Conservation (phyloP, 495 filamentous ascomycete genomes). For the Daldinia loculata region DNA sequence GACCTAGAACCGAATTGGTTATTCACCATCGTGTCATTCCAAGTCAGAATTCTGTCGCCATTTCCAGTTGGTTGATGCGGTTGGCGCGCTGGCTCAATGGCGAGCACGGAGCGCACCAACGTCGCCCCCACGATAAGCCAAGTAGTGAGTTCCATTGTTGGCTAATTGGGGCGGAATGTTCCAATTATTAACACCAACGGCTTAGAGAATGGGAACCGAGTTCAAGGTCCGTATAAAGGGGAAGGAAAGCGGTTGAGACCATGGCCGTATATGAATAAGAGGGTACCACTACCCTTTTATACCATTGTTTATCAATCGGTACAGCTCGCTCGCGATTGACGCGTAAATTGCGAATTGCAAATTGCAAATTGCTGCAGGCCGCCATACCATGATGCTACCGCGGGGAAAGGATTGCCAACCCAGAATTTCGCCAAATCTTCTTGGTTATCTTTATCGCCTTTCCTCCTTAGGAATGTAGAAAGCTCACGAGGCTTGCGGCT, state of each 20-base stretch:
- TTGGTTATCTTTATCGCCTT: conserved; percentile 35
- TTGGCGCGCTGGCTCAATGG: conserved; percentile 51
- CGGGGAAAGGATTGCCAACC: conserved; percentile 25
- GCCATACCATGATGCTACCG: conserved; percentile 29
- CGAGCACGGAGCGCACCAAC: conserved; percentile 32
- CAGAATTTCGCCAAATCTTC: conserved; percentile 3
- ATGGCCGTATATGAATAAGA: neutral
- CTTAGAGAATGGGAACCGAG: neutral
- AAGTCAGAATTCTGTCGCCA: conserved; percentile 53
- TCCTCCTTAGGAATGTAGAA: conserved; percentile 27
- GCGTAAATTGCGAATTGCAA: conserved; percentile 31
- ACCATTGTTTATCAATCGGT: conserved; percentile 20
- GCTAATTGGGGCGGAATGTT: neutral
- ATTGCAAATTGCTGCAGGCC: conserved; percentile 16
- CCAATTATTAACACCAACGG: neutral
- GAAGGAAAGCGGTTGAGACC: neutral
- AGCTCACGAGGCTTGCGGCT: conserved; percentile 6
- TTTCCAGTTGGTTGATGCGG: conserved; percentile 50
- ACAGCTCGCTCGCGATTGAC: conserved; percentile 30
- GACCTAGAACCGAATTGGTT: conserved; percentile 43
- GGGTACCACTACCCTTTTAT: conserved; percentile 6
- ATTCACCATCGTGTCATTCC: conserved; percentile 52
- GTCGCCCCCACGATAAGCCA: conserved; percentile 25
- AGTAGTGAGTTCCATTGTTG: conserved; percentile 32
- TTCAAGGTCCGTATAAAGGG: neutral